Percentiles rank a stretch among this genome's conserved stretches.
phyloP scores from a whole-genome alignment of 2,329 filamentous ascomycete genomes.

The Atkinsonella hypoxylon region DNA sequence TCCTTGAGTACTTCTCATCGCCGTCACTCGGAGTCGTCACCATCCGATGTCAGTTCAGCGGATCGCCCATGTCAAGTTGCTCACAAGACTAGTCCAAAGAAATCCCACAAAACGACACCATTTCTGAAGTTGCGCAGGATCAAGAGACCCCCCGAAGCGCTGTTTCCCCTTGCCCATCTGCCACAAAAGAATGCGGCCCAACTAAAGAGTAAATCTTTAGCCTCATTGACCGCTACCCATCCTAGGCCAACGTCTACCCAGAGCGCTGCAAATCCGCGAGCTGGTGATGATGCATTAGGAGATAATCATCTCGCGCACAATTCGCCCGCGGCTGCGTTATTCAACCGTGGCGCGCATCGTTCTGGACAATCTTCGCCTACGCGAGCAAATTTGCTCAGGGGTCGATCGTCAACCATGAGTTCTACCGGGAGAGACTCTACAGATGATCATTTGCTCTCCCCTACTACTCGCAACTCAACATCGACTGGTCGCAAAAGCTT shows the following conservation, averaged over 20 bases:
- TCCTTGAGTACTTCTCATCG: conserved; percentile 38
- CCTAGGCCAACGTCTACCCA: conserved; percentile 24
- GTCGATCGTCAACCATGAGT: conserved; percentile 80
- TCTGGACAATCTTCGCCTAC: conserved; percentile 58
- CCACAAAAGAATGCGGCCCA: conserved; percentile 48
- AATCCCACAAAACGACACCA: conserved; percentile 50
- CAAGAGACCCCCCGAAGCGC: conserved; percentile 58
- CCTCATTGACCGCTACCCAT: conserved; percentile 27
- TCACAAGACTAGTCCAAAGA: conserved; percentile 48
- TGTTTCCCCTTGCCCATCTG: conserved; percentile 81
- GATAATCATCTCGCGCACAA: conserved; percentile 11
- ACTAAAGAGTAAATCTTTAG: conserved; percentile 26
- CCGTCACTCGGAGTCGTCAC: conserved; percentile 60
- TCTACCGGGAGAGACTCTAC: conserved; percentile 64
- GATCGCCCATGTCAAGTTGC: conserved; percentile 50
- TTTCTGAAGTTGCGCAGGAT: conserved; percentile 76
- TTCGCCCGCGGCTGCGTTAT: conserved; percentile 38
- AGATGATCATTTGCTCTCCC: conserved; percentile 56
- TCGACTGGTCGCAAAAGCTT: conserved; percentile 92
- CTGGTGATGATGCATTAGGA: conserved; percentile 10
- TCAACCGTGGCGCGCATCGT: conserved; percentile 26
- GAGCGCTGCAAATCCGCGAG: conserved; percentile 16
- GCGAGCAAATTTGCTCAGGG: conserved; percentile 49
- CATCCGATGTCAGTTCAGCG: conserved; percentile 72
- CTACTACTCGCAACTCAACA: conserved; percentile 63